Evolutionary conservation across 2,329 filamentous ascomycete genomes (phyloP).

Genomic region (Bipolaris zeicola): DNA sequence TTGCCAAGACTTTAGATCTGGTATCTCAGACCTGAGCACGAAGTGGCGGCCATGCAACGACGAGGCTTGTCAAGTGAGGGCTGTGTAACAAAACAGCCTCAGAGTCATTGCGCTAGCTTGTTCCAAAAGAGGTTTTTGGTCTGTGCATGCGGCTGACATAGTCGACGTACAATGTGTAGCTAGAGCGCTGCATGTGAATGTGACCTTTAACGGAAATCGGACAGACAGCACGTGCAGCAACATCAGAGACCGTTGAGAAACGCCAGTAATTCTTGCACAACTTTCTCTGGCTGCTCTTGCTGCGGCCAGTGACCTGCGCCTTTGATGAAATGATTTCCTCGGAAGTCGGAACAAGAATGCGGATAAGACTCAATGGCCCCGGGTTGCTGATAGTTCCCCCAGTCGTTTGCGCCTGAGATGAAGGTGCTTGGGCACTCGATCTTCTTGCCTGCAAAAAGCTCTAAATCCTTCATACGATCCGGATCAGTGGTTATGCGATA

Average conservation of each 20-base stretch:
- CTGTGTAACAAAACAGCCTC: neutral
- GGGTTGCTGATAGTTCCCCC: slow-evolving; percentile 71
- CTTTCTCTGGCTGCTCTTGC: slow-evolving; percentile 65
- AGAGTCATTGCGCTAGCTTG: neutral
- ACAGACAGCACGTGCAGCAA: neutral
- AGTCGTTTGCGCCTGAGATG: slow-evolving; percentile 67
- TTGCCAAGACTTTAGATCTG: neutral
- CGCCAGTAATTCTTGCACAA: slow-evolving; percentile 55
- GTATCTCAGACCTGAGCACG: neutral
- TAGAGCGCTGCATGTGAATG: slow-evolving; percentile 1
- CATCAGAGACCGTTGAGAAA: slow-evolving; percentile 45
- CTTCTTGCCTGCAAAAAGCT: slow-evolving; percentile 64
- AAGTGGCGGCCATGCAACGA: neutral
- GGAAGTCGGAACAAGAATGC: slow-evolving; percentile 59
- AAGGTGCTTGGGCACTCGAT: slow-evolving; percentile 67
- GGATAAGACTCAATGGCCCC: slow-evolving; percentile 65
- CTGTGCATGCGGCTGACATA: neutral
- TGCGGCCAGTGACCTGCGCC: slow-evolving; percentile 73
- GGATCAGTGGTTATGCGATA: slow-evolving; percentile 65
- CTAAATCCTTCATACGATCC: slow-evolving; percentile 56
- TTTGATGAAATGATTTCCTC: slow-evolving; percentile 60
- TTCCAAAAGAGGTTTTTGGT: neutral
- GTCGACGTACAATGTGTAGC: neutral
- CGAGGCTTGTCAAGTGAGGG: neutral
- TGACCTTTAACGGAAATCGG: neutral